Base-by-base conservation (phyloP, 345 rosid genomes). In the Reutealis trisperma region DNA sequence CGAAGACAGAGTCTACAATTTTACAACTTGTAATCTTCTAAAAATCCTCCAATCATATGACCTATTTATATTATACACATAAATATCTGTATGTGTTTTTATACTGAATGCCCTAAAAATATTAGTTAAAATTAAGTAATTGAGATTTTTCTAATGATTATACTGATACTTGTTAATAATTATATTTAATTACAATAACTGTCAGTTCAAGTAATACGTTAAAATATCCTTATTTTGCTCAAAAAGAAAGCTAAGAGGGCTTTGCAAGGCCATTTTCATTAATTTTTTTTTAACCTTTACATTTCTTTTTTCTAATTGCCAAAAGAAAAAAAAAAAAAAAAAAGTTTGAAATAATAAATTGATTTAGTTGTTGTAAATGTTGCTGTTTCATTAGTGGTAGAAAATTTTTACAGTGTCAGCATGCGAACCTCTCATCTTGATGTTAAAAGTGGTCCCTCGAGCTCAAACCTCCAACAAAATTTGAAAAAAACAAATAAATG, bases 11-110 rank as follows among this genome's bases (percentile, higher is more conserved):
- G 55, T 5, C 67, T 49, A 67, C 63, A 18, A 52, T 32, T 16
- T 52, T 47, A 8, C 6, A 37, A 18, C 60, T 52, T 75, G 63
- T 78, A 79, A 79, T 79, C 79, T 83, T 79, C 77, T 61, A 52
- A 79, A 45, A 18, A 54, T 54, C 59, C n/a, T 54, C 4, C 1
- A 3, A 27, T n/a, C n/a, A 7, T 37, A 37, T 37, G 5, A 4
- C 41, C 6, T 37, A 37, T 37, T 34, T 34, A 34, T 34, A 2
- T 34, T 27, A 27, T 27, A 27, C 1, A 34, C 5, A 34, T n/a
- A n/a, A n/a, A n/a, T n/a, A n/a, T 34, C 37, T 34, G 37, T 34
- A 34, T 34, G 37, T 34, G 37, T 34, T 34, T 34, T 34, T 34
- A 34, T 34, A 34, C 37, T 34, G 37, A 34, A 34, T 34, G 37